Evolutionary conservation across 768 basidiomycete species (phyloP), one percentile per base, ranked within the genome.

Genomic region (Suillus luteus): DNA sequence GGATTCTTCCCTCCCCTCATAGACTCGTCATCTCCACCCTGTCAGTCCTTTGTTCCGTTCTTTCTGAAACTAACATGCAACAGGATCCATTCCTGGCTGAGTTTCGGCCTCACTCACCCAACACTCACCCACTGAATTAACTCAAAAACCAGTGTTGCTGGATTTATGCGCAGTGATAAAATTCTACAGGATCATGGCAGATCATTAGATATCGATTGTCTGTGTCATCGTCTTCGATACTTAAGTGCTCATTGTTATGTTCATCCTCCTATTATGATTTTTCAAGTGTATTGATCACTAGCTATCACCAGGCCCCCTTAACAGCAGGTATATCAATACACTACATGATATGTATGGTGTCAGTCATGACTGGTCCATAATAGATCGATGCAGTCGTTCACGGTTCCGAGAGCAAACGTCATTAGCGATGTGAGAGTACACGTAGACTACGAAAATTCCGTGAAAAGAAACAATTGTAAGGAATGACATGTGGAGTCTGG

Each of bases 361-460:
- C 51, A 3, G 17, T 27, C 51, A 10, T 52, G 51, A 19, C 27
- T 31, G 15, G 51, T 11, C 27, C 31, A 19, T 12, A 2, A 54
- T 19, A 33, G 10, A 33, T 54, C 19, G 19, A 54, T 54, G 33
- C 5, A 14, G 33, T 35, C 52, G 5, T n/a, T 6, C 31, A 11
- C 52, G 31, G 24, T 27, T 51, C 31, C 17, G 31, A 54, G 31
- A 54, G 33, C 5, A 33, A 35, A 54, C n/a, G 33, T 33, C 52
- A 58, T 58, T 58, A 58, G 31, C 8, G 17, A 19, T 58, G 40
- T 58, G 27, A 27, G 24, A 27, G 17, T 58, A 58, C 55, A 57
- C 3, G 15, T 58, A 58, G 27, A 58, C 57, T 58, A 58, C 24
- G 17, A 19, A 58, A 41, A 27, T 40, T 41, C 55, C 9, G 17